Base-by-base conservation (phyloP, 148 eudicot genomes). In the Rhododendron henanense region DNA sequence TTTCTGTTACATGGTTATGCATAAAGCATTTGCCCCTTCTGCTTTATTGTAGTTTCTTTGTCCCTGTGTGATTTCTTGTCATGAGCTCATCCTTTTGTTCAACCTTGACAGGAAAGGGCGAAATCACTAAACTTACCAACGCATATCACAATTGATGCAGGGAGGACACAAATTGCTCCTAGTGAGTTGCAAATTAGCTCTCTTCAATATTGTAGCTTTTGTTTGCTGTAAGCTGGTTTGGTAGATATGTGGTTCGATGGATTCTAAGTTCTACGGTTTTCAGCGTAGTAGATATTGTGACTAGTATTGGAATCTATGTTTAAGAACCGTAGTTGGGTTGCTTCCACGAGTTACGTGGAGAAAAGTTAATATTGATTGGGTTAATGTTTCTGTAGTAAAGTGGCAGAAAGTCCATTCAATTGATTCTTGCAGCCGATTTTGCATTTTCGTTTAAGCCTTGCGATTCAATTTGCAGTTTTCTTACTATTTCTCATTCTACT, bases 131-230 rank as follows among this genome's bases (percentile, higher is more conserved):
- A 94, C 79, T 59, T 97, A 88, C 98, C 95, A 55, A 94, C 98
- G 45, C 99, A 95, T 85, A 74, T 81, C 67, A 81, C 83, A 57
- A 81, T 97, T 84, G 99, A 97, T 90, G 99, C 99, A 63, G 99
- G 99, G 85, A 92, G 98, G 91, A 97, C 99, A 79, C 99, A 97
- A 91, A 97, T 97, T 88, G 98, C 99, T 31, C 98, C 99, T 82
- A 95, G 99, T 97, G 86, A 93, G 96, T 85, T 78, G 76, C 88
- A 35, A 78, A 78, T 39, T 59, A 31, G 19, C 84, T 75, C 50
- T n/a, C 35, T 76, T 15, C 69, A 55, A 55, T 55, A 1, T 82
- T 84, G 14, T 74, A 15, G 28, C 8, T 84, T 47, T 79, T 79
- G 18, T 57, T 33, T 47, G 44, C 48, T 78, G 10, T 61, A 21